Evolutionary conservation across 306 rosid species (phyloP), one percentile per base, ranked within the genome.

Genomic region (Acacia acuminata): DNA sequence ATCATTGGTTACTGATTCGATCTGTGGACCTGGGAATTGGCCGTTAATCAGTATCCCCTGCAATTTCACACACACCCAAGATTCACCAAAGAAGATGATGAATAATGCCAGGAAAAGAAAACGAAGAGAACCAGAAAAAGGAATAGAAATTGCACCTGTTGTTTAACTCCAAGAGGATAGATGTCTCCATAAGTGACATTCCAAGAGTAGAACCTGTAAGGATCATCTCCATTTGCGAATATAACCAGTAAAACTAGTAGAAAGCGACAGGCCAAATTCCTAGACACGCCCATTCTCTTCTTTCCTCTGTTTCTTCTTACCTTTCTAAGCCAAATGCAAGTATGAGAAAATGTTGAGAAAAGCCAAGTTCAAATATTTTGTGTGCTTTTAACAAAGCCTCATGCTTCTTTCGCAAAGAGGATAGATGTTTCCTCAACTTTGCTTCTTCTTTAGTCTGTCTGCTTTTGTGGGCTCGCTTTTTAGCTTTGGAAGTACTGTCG

Each of bases 11-110:
- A 89, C 93, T 4, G 90, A 87, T 36, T 92, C 94, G 9, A 94
- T 92, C 87, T 84, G 92, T 17, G 98, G 98, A 63, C 98, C 97
- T 80, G 98, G 98, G 81, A 94, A 94, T 73, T 92, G 94, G 79
- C 97, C 96, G 60, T 94, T 94, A 75, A 94, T 92, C 89, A 94
- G 89, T 70, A 94, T 92, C 16, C 96, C 98, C 98, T 92, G 91
- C 73, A 61, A 87, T 43, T 80, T 51, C 79, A 78, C 20, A 70
- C 32, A 69, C 65, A 48, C 53, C 69, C 77, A 17, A 78, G 47
- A 53, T 69, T 47, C 61, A 58, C 68, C 60, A 50, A 34, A 65
- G 15, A 79, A 38, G 4, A 42, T 73, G 12, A 71, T 16, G 45
- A 71, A 32, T 64, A 77, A 14, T 12, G 19, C 14, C 17, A 45